phyloP scores from a whole-genome alignment of 495 filamentous ascomycete species.

The Xylaria cubensis region DNA sequence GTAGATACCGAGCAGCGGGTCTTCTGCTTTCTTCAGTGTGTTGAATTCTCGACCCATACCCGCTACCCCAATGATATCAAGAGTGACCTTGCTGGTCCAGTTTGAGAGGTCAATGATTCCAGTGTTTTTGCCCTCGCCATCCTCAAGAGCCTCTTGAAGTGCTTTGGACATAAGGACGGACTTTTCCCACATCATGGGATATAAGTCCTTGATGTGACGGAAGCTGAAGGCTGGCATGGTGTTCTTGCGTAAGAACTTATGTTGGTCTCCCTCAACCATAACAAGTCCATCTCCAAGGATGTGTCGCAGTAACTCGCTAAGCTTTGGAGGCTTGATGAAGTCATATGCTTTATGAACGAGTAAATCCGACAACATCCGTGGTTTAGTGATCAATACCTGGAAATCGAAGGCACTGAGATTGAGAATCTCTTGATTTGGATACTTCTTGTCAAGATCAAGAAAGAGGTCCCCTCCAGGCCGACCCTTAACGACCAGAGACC shows the following conservation, averaged over 20 bases:
- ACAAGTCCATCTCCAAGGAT: constrained; percentile 73
- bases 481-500: constrained; percentile 19
- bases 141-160: constrained; percentile 44
- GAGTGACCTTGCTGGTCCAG: constrained; percentile 69
- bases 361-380: constrained; percentile 65
- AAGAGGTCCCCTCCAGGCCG: constrained; percentile 53
- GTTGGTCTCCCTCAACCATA: constrained; percentile 77
- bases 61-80: constrained; percentile 77
- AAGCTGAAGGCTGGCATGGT: constrained; percentile 78
- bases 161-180: constrained; percentile 38
- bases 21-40: constrained; percentile 63
- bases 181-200: constrained; percentile 78
- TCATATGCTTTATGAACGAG: constrained; percentile 69
- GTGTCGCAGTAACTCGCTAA: constrained; percentile 58
- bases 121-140: constrained; percentile 40
- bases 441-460: constrained; percentile 48
- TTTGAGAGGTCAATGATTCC: constrained; percentile 63
- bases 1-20: constrained; percentile 68
- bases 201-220: constrained; percentile 77
- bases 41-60: constrained; percentile 76
- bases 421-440: constrained; percentile 61
- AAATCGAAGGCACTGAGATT: constrained; percentile 79
- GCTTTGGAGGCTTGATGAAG: constrained; percentile 68
- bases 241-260: constrained; percentile 75
- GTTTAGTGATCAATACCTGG: constrained; percentile 61